Base-by-base conservation (phyloP, 495 filamentous ascomycete species). In the Daldinia caldariorum region DNA sequence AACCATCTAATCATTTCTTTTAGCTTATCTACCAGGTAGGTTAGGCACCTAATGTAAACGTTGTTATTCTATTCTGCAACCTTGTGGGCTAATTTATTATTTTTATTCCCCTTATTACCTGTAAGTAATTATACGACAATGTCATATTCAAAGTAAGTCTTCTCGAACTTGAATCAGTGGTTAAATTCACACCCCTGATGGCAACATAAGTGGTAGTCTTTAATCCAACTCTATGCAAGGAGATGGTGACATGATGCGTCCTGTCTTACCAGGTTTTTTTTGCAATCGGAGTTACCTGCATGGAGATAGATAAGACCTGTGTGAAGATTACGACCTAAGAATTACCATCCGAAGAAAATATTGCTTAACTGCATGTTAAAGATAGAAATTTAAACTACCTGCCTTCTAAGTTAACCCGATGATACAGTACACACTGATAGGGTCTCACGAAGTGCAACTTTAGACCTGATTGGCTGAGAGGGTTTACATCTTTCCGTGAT, bases 231-330 rank as follows among this genome's bases (percentile, higher is more conserved):
- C 9, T 47, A 47, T 47, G 43, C 43, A 47, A 47, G 43, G 43
- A 47, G 43, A 47, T 1, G 9, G 18, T 47, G 20, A 47, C 20
- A 10, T 47, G 9, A 8, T 12, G 43, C 20, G 43, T 7, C 20
- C 20, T 47, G 43, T 47, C 43, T 47, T 47, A 47, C 43, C 43
- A 22, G 43, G 43, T 12, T 47, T 47, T 47, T 3, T 47, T 47
- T 3, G 4, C 7, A 47, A 4, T 47, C 18, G 43, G 8, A 22
- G 20, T 22, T 47, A 47, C 9, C 18, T 47, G 18, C 18, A 47
- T 9, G 8, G 20, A 47, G 18, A 8, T 47, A 47, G 43, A 47
- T 47, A 47, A 47, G 43, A 18, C 4, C 20, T 20, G 18, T 4
- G 43, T 8, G 8, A 20, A 12, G 22, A 47, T 9, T 47, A 47